Conservation (phyloP, 768 basidiomycete genomes). For the Agrocybe praecox region DNA sequence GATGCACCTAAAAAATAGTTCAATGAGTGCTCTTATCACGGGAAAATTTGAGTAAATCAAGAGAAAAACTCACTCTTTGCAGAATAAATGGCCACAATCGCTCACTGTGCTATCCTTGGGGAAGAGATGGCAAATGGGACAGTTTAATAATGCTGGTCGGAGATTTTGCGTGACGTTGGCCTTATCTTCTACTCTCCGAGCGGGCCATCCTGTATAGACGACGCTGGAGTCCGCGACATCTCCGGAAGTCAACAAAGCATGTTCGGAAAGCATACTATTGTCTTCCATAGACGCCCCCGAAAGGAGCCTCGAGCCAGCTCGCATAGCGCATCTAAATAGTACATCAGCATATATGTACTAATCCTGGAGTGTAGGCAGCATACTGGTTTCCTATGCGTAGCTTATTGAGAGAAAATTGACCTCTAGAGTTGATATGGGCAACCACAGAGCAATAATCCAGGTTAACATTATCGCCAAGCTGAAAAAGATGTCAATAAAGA, state of each 20-base stretch:
- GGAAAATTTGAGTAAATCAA: background rate
- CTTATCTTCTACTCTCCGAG: constrained; percentile 23
- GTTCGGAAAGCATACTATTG: constrained; percentile 49
- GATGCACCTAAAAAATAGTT: constrained; percentile 20
- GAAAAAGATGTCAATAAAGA: constrained; percentile 2
- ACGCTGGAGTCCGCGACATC: constrained; percentile 44
- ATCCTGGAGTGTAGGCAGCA: background rate
- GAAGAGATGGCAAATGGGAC: constrained; percentile 31
- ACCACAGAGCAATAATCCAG: constrained; percentile 50
- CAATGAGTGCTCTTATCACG: background rate
- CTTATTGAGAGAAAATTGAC: constrained; percentile 43
- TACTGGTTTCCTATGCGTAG: constrained; percentile 40
- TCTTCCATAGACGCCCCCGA: constrained; percentile 55
- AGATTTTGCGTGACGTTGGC: background rate
- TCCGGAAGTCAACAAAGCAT: constrained; percentile 47
- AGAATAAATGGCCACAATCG: constrained; percentile 33
- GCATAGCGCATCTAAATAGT: constrained; percentile 34
- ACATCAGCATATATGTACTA: background rate
- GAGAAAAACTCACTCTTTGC: constrained; percentile 18
- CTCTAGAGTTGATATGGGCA: constrained; percentile 49
- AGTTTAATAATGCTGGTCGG: constrained; percentile 24
- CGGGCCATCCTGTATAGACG: constrained; percentile 49
- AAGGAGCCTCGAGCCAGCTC: constrained; percentile 46
- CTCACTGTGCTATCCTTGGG: constrained; percentile 32
- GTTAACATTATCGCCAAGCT: constrained; percentile 45